phyloP scores from a whole-genome alignment of 768 basidiomycete species.

The Psilocybe cubensis region DNA sequence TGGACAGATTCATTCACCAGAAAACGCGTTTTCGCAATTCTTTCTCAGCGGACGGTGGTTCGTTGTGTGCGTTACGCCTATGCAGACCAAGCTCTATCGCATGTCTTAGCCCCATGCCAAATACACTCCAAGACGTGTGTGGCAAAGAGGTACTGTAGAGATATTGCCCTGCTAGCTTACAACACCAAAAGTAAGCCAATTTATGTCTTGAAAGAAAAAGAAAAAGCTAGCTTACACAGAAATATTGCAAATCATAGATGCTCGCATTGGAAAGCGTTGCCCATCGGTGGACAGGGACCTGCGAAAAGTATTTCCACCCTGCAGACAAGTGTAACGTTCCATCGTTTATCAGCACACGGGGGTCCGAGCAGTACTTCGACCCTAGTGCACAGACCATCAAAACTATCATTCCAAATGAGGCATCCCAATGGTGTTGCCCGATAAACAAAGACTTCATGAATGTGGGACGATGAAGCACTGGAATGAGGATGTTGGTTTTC shows the following conservation, averaged over 20 bases:
- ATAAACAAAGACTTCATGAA: slow-evolving; percentile 56
- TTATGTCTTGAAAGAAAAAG: slow-evolving; percentile 24
- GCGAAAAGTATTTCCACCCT: slow-evolving; percentile 66
- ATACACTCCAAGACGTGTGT: slow-evolving; percentile 58
- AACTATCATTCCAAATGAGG: slow-evolving; percentile 57
- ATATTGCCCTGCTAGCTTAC: slow-evolving; percentile 31
- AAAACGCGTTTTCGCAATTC: slow-evolving; percentile 67
- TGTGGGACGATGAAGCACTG: slow-evolving; percentile 69
- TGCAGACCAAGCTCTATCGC: slow-evolving; percentile 36
- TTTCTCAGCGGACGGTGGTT: slow-evolving; percentile 40
- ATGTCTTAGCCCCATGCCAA: slow-evolving; percentile 57
- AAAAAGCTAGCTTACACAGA: slow-evolving; percentile 46
- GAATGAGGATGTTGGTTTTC: slow-evolving; percentile 50
- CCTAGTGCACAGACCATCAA: slow-evolving; percentile 70
- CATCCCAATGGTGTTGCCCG: slow-evolving; percentile 50
- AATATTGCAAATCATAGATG: slow-evolving; percentile 73
- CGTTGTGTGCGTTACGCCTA: slow-evolving; percentile 41
- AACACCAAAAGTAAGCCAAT: neutral
- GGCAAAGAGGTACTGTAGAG: slow-evolving; percentile 48
- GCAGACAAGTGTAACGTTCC: slow-evolving; percentile 42
- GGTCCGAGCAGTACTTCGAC: slow-evolving; percentile 59
- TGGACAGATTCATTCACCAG: slow-evolving; percentile 38
- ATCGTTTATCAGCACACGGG: slow-evolving; percentile 38
- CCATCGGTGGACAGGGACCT: slow-evolving; percentile 64
- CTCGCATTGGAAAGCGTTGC: slow-evolving; percentile 59